Evolutionary conservation across 2,329 filamentous ascomycete genomes (phyloP).

Genomic region (Teratosphaeria nubilosa): DNA sequence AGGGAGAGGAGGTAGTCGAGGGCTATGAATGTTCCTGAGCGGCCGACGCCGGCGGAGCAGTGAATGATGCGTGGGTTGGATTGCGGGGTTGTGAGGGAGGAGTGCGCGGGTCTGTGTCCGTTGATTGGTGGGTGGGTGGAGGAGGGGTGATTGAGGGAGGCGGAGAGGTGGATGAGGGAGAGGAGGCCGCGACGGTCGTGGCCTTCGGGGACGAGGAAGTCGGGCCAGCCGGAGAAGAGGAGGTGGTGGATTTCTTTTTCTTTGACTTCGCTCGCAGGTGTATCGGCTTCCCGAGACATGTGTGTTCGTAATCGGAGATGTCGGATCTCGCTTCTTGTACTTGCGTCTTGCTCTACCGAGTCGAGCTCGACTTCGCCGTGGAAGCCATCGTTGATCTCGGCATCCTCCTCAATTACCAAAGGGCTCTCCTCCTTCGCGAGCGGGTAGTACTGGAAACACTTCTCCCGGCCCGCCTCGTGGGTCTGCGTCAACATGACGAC

Average conservation of each 20-base stretch:
- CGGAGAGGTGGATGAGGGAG: slow-evolving; percentile 58
- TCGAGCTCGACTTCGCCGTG: slow-evolving; percentile 57
- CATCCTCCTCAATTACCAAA: slow-evolving; percentile 13
- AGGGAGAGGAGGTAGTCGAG: slow-evolving; percentile 86
- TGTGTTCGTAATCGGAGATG: slow-evolving; percentile 47
- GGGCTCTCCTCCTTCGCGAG: slow-evolving; percentile 22
- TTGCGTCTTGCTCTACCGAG: slow-evolving; percentile 44
- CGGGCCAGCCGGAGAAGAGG: slow-evolving; percentile 79
- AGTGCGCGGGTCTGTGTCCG: background rate
- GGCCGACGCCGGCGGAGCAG: slow-evolving; percentile 79
- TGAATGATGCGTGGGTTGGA: slow-evolving; percentile 61
- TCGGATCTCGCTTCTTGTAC: slow-evolving; percentile 57
- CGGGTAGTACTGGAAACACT: slow-evolving; percentile 78
- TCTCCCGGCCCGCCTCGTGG: slow-evolving; percentile 64
- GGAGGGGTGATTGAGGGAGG: slow-evolving; percentile 39
- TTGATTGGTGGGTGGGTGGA: slow-evolving; percentile 1
- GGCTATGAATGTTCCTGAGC: slow-evolving; percentile 90
- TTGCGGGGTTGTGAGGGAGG: slow-evolving; percentile 11
- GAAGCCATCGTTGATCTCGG: slow-evolving; percentile 37
- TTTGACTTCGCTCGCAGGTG: slow-evolving; percentile 27
- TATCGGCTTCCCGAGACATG: slow-evolving; percentile 11
- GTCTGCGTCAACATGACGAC: slow-evolving; percentile 93
- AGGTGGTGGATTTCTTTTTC: slow-evolving; percentile 70
- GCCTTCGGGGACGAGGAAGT: slow-evolving; percentile 70
- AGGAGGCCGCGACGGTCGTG: slow-evolving; percentile 59